phyloP scores from a whole-genome alignment of 352 stramenopile genomes.

The Globisporangium uncinulatum region DNA sequence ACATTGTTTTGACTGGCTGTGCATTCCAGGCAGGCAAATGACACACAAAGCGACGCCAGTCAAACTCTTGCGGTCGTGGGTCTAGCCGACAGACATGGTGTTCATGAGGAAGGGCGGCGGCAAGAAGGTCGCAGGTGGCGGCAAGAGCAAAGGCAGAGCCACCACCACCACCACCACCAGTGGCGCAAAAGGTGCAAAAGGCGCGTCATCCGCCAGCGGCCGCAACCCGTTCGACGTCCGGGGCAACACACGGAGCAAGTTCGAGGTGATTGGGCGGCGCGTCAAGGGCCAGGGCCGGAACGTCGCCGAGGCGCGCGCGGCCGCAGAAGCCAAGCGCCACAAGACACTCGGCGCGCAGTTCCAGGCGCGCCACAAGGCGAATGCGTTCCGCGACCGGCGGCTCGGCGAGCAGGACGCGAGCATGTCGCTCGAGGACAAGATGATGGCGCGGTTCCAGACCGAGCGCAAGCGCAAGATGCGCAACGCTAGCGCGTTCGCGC shows the following conservation, averaged over 20 bases:
- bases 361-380: slow-evolving; percentile 80
- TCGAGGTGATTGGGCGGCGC: slow-evolving; percentile 86
- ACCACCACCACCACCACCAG: slow-evolving; percentile 8
- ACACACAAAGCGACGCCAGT: no score
- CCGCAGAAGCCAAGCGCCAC: slow-evolving; percentile 79
- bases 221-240: slow-evolving; percentile 90
- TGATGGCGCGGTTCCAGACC: slow-evolving; percentile 88
- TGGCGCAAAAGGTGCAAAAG: slow-evolving; percentile 15
- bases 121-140: slow-evolving; percentile 23
- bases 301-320: slow-evolving; percentile 72
- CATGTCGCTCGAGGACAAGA: slow-evolving; percentile 90
- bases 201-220: slow-evolving; percentile 20
- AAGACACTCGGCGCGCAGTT: slow-evolving; percentile 86
- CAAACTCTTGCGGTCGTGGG: no score
- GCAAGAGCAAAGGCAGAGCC: slow-evolving; percentile 2
- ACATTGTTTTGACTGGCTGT: neutral
- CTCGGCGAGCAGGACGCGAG: slow-evolving; percentile 78
- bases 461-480: slow-evolving; percentile 85
- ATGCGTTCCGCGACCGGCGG: slow-evolving; percentile 84
- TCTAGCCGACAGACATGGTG: slow-evolving; percentile 17
- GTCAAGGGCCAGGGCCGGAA: slow-evolving; percentile 88
- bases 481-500: slow-evolving; percentile 62
- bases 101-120: slow-evolving; percentile 40
- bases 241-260: slow-evolving; percentile 83
- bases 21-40: neutral